Percentiles rank a stretch among this genome's conserved stretches.
Evolutionary conservation across 352 stramenopile species (phyloP).

Genomic region (Elongisporangium senticosum): DNA sequence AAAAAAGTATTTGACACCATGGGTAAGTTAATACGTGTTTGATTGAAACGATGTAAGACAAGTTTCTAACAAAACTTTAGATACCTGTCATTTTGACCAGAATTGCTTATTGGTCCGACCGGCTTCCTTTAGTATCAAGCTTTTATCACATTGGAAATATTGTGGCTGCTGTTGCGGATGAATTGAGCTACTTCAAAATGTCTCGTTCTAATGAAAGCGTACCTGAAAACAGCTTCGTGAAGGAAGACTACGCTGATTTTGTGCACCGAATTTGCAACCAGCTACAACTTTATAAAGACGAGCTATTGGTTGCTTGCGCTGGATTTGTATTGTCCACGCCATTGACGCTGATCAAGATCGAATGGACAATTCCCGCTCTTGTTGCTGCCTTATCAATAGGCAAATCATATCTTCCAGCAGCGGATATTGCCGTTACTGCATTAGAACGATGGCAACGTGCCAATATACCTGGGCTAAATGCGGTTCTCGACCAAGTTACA

Average conservation of each 20-base stretch:
- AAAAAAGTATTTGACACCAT: slow-evolving; percentile 21
- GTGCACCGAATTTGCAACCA: slow-evolving; percentile 33
- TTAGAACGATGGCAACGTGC: slow-evolving; percentile 53
- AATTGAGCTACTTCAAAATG: slow-evolving; percentile 21
- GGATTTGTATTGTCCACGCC: slow-evolving; percentile 59
- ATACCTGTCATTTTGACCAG: slow-evolving; percentile 27
- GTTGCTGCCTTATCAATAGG: slow-evolving; percentile 53
- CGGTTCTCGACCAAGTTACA: slow-evolving; percentile 30
- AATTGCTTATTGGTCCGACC: slow-evolving; percentile 20
- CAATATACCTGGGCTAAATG: slow-evolving; percentile 19
- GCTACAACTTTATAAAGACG: slow-evolving; percentile 71
- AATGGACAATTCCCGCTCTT: slow-evolving; percentile 27
- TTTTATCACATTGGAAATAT: slow-evolving; percentile 58
- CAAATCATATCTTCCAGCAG: slow-evolving; percentile 53
- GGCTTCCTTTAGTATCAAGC: slow-evolving; percentile 45
- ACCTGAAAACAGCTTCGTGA: neutral
- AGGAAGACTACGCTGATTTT: slow-evolving; percentile 39
- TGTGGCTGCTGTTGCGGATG: slow-evolving; percentile 20
- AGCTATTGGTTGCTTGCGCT: slow-evolving; percentile 55
- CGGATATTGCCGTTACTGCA: slow-evolving; percentile 41
- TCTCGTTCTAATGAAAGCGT: neutral
- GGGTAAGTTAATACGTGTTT: slow-evolving; percentile 30
- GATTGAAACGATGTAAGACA: slow-evolving; percentile 1
- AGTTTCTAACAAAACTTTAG: slow-evolving; percentile 10
- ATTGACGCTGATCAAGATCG: slow-evolving; percentile 22